A percentile compares a stretch with the other conserved stretches of the same genome.
Evolutionary conservation across 2,329 filamentous ascomycete species (phyloP).

Genomic region (Xylariomycetidae sp.): DNA sequence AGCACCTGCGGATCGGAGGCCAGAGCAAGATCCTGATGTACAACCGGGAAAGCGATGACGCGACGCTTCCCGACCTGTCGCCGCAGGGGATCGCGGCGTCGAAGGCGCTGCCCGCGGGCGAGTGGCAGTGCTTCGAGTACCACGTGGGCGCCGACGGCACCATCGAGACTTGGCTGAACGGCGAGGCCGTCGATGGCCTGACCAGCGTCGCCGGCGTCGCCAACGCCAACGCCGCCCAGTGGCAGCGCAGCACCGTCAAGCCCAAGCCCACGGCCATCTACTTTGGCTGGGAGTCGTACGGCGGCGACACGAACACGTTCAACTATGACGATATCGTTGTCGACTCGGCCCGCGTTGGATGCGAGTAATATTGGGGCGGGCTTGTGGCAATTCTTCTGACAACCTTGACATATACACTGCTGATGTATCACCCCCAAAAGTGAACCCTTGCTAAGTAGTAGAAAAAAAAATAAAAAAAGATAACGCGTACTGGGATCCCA

Average conservation of each 20-base stretch:
- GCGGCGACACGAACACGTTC: slow-evolving; percentile 55
- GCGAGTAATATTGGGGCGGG: too few relatives aligned
- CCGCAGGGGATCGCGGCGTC: slow-evolving; percentile 55
- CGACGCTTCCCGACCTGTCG: slow-evolving; percentile 56
- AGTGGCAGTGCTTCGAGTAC: slow-evolving; percentile 59
- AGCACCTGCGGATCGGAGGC: slow-evolving; percentile 59
- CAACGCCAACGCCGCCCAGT: slow-evolving; percentile 49
- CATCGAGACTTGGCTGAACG: slow-evolving; percentile 58
- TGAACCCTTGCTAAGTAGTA: too few relatives aligned
- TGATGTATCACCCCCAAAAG: too few relatives aligned
- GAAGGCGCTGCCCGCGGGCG: slow-evolving; percentile 41
- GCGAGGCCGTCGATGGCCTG: slow-evolving; percentile 45
- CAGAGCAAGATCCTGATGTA: slow-evolving; percentile 60
- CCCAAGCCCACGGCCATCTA: slow-evolving; percentile 52
- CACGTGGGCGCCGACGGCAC: slow-evolving; percentile 53
- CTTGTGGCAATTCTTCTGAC: too few relatives aligned
- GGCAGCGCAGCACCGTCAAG: slow-evolving; percentile 44
- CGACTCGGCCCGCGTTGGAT: slow-evolving; percentile 43
- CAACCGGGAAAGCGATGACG: slow-evolving; percentile 60
- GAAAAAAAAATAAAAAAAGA: too few relatives aligned
- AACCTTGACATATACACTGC: too few relatives aligned
- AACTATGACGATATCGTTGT: slow-evolving; percentile 59
- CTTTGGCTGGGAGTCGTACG: slow-evolving; percentile 62
- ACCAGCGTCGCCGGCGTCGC: slow-evolving; percentile 40
- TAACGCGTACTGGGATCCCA: too few relatives aligned